A percentile compares a stretch with the other conserved stretches of the same genome.
Conservation (phyloP, 805 yeast genomes). For the Candida ascalaphidarum region DNA sequence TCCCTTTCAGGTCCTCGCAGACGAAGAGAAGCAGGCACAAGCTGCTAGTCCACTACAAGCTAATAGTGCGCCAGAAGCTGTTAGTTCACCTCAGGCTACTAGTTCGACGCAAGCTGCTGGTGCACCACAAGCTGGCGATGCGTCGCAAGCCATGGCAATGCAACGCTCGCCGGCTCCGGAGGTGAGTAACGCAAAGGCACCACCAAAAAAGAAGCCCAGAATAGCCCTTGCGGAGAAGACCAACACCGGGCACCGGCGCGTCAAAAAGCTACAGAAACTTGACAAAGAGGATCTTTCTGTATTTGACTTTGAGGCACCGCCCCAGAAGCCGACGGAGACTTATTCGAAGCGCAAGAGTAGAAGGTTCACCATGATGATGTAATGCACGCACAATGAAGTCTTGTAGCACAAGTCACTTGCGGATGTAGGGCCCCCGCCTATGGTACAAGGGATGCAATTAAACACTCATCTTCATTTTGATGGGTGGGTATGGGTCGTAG, state of each 20-base stretch:
- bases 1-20: too few relatives aligned
- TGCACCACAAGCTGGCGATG: too few relatives aligned
- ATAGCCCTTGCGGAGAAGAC: conserved; percentile 5
- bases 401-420: neutral
- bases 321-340: conserved; percentile 4
- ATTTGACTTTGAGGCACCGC: conserved; percentile 26
- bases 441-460: conserved; percentile 19
- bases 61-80: too few relatives aligned
- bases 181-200: too few relatives aligned
- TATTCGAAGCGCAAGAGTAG: conserved; percentile 1
- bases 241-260: conserved; percentile 20
- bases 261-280: conserved; percentile 9
- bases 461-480: conserved; percentile 97
- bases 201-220: neutral
- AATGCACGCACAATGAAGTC: neutral
- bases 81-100: too few relatives aligned
- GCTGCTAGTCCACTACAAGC: too few relatives aligned
- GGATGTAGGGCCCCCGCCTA: neutral
- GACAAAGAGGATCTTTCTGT: conserved; percentile 21
- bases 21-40: too few relatives aligned
- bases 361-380: conserved; percentile 4
- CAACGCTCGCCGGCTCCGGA: too few relatives aligned
- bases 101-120: too few relatives aligned
- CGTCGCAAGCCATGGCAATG: too few relatives aligned
- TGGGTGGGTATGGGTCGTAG: conserved; percentile 75